Evolutionary conservation across 2,329 filamentous ascomycete species (phyloP).

Genomic region (Graphilbum sp.): DNA sequence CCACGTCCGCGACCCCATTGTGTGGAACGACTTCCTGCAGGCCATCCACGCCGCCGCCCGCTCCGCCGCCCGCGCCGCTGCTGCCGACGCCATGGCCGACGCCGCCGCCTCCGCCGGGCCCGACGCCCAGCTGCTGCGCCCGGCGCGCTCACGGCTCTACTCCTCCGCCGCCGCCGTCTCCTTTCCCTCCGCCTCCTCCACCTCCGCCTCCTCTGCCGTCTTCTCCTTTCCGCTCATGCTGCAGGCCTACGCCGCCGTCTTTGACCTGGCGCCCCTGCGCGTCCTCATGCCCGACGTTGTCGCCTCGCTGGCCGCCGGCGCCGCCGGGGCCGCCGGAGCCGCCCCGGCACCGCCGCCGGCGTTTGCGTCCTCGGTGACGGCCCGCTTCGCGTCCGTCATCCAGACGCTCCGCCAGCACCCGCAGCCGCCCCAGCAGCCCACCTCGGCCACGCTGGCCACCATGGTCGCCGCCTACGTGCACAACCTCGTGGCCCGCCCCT

Average conservation of each 20-base stretch:
- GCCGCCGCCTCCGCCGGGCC: neutral
- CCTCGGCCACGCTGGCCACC: slow-evolving; percentile 22
- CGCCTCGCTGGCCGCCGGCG: neutral
- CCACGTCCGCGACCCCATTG: slow-evolving; percentile 27
- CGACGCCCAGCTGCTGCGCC: too few relatives aligned
- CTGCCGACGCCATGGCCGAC: neutral
- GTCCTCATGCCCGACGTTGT: slow-evolving; percentile 14
- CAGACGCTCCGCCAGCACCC: neutral
- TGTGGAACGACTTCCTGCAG: slow-evolving; percentile 37
- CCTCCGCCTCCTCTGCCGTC: too few relatives aligned
- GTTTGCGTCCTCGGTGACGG: neutral
- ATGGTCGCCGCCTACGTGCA: slow-evolving; percentile 32
- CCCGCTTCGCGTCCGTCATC: too few relatives aligned
- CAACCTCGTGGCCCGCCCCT: slow-evolving; percentile 18
- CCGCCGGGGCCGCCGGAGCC: neutral
- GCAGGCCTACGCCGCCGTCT: slow-evolving; percentile 30
- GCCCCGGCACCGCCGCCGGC: neutral
- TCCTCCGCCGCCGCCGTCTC: too few relatives aligned
- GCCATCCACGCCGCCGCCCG: slow-evolving; percentile 28
- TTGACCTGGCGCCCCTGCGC: slow-evolving; percentile 28
- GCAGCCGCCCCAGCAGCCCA: neutral
- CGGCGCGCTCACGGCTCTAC: too few relatives aligned
- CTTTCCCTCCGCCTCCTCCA: too few relatives aligned
- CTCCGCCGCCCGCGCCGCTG: slow-evolving; percentile 17
- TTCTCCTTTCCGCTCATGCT: slow-evolving; percentile 28